Base-by-base conservation (phyloP, 1,139 yeast genomes). In the Casaregolazyma lundiana region DNA sequence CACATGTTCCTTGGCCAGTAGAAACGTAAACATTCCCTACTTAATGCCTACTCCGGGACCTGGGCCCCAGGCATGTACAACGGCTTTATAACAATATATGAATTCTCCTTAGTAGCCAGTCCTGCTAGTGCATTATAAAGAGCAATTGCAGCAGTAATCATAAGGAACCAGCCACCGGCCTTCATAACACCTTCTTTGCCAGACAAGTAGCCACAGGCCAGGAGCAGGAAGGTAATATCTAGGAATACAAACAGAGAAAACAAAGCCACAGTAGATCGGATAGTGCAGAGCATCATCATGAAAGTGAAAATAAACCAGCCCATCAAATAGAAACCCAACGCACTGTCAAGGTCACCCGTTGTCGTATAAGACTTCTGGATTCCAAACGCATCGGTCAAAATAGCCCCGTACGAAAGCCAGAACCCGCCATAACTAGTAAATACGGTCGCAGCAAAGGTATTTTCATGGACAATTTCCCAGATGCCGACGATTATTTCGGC, bases 121-220 rank as follows among this genome's bases (percentile, higher is more conserved):
- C 95, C 96, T n/a, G 95, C 94, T 58, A 78, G 85, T 5, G 96
- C 96, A 64, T 86, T 85, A 63, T 87, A 88, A 90, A 92, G 88
- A 11, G 95, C 95, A 45, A 78, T 64, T 57, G 84, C 78, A 1
- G 96, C 86, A 35, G 90, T 81, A 32, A 87, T 64, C n/a, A 88
- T 62, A 36, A 96, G 96, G 50, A 84, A 69, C 24, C 82, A 82
- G 54, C 96, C 96, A 36, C 81, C 96, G 17, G 92, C 95, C 59
- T 72, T 80, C 50, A 75, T 66, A 45, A 70, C 63, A 34, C 73
- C 66, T 55, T 60, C 59, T 5, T 65, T 62, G 30, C 66, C 67
- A 19, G 73, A 67, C 47, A 79, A 69, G 51, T 82, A 79, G 22
- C 84, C 80, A 55, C 81, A 73, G 0, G 85, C 73, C 59, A 85